phyloP scores from a whole-genome alignment of 2,329 filamentous ascomycete species.

The Tolypocladium amazonense region DNA sequence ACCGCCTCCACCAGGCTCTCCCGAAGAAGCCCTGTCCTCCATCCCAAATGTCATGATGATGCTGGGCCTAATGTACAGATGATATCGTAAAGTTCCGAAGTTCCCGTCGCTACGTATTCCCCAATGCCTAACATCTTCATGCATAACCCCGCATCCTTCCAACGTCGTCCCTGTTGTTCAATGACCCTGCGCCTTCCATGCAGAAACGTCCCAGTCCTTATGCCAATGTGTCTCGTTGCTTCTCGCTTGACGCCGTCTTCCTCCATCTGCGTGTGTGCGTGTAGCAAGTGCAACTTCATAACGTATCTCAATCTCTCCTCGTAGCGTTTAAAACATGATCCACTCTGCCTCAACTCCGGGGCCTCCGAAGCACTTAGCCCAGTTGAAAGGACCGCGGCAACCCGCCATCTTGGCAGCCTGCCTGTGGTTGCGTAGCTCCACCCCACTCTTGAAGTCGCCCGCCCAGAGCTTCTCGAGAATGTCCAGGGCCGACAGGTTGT shows the following conservation, averaged over 20 bases:
- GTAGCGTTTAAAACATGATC: constrained; percentile 49
- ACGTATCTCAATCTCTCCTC: not conserved
- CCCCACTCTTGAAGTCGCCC: constrained; percentile 33
- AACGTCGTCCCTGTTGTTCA: not conserved
- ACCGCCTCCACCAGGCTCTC: not conserved
- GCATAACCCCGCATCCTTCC: not conserved
- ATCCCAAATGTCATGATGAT: not conserved
- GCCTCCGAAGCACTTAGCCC: constrained; percentile 46
- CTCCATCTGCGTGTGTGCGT: not conserved
- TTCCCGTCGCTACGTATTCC: not conserved
- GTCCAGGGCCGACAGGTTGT: constrained; percentile 78
- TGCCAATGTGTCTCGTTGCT: not conserved
- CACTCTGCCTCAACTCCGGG: constrained; percentile 50
- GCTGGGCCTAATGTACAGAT: not conserved
- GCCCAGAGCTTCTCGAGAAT: constrained; percentile 79
- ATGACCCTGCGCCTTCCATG: not conserved
- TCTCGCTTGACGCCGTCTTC: not conserved
- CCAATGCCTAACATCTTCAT: not conserved
- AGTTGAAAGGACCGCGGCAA: constrained; percentile 43
- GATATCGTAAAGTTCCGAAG: too few relatives aligned
- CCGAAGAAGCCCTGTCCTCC: not conserved
- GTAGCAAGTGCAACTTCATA: not conserved
- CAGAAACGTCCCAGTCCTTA: not conserved
- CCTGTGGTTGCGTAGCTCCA: constrained; percentile 18
- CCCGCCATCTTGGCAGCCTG: constrained; percentile 18